Base-by-base conservation (phyloP, 345 rosid genomes). In the Ricinus communis region DNA sequence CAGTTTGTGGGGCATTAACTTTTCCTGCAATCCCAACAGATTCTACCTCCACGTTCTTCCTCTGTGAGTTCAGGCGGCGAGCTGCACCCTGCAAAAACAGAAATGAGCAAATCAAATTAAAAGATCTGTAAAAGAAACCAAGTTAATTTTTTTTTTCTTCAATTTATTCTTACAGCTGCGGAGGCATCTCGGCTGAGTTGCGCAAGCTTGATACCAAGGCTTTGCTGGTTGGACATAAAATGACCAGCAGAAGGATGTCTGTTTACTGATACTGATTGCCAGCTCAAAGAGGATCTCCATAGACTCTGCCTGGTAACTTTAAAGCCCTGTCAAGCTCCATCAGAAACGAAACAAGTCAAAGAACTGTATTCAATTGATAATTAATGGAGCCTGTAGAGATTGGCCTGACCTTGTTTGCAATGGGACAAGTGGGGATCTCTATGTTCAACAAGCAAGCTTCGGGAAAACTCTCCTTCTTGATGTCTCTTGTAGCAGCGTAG, bases 21-120 rank as follows among this genome's bases (percentile, higher is more conserved):
- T 77, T 85, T 74, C 82, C 80, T 15, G 85, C 66, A 56, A 74
- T 62, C 53, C 83, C 83, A 11, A 81, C 65, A 15, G 85, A 85
- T 80, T 83, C 85, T 31, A 70, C 47, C 65, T 61, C 66, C 5
- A 59, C 47, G n/a, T 30, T 31, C 57, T 58, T 59, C 49, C 49
- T 59, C 3, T 21, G 66, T 16, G 58, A 70, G 46, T 70, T 70
- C 21, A 47, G 19, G 57, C 73, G 65, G 45, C 58, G 57, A 4
- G 58, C 71, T 30, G 73, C 73, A 30, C 65, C 66, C 73, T 70
- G 56, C 40, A 22, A 70, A 12, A 30, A 28, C 28, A 46, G 8
- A 57, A 24, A 52, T n/a, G 45, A 8, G 27, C 13, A 30, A 27
- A n/a, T n/a, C n/a, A n/a, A n/a, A n/a, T n/a, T n/a, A 4, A 18